Percentiles rank a stretch among this genome's conserved stretches.
These are phyloP conservation scores for Pyrenula massariospora DNA, from an alignment of 495 filamentous ascomycete genomes.

Conservation along the genomic window DNA sequence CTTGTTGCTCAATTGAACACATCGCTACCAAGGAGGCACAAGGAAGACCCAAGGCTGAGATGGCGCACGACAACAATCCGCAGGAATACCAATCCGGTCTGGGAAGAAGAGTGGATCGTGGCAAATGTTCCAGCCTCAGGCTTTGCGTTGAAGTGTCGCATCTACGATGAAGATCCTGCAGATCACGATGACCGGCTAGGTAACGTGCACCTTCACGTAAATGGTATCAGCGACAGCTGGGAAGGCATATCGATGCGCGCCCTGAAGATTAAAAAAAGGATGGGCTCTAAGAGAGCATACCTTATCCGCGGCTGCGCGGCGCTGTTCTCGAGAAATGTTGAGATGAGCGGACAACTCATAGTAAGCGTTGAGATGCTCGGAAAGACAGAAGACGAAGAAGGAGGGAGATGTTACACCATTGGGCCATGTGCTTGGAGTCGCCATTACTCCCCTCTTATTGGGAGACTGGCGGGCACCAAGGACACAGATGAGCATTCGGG, in stretches of 20 bases:
- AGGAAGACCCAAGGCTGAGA: constrained; percentile 60
- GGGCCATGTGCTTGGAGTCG: constrained; percentile 68
- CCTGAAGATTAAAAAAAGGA: constrained; percentile 69
- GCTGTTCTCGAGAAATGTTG: constrained; percentile 37
- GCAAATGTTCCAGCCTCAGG: constrained; percentile 71
- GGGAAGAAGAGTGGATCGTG: constrained; percentile 80
- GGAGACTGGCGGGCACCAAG: constrained; percentile 67
- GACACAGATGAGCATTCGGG: constrained; percentile 37
- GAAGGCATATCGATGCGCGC: constrained; percentile 48
- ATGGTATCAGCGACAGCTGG: constrained; percentile 50
- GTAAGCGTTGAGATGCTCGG: constrained; percentile 65
- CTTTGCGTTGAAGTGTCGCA: constrained; percentile 64
- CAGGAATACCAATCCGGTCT: constrained; percentile 56
- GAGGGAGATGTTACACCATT: constrained; percentile 67
- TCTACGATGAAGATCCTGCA: constrained; percentile 81
- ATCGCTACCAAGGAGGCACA: constrained; percentile 57
- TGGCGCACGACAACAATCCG: constrained; percentile 68
- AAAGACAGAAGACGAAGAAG: constrained; percentile 55
- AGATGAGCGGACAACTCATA: constrained; percentile 48
- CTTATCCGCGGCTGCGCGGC: constrained; percentile 51
- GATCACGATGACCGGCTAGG: constrained; percentile 84
- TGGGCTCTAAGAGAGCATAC: constrained; percentile 78
- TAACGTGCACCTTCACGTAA: constrained; percentile 58
- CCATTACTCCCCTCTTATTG: constrained; percentile 83
- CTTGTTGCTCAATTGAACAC: constrained; percentile 55